Evolutionary conservation across 1,284 basidiomycete species (phyloP), one percentile per base, ranked within the genome.

Genomic region (Bjerkandera adusta): DNA sequence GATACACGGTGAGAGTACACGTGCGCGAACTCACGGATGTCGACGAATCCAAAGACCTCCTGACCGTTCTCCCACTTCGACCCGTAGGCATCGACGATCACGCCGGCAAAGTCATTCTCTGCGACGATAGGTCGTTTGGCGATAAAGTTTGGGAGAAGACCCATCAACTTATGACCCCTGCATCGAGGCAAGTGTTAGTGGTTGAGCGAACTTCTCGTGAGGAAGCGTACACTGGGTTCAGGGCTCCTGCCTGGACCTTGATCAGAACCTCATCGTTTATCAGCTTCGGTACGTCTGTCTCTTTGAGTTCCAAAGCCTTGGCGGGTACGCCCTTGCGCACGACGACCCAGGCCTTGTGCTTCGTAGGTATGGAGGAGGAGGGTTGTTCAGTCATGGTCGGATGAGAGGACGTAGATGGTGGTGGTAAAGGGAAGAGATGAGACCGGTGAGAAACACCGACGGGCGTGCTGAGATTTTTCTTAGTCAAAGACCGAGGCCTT

Each of bases 221-320:
- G 54, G 64, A 85, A 75, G 81, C 74, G 55, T 65, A 85, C 76
- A 81, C 69, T 0, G 85, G 85, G 57, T 89, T 89, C 33, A 88
- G 66, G 1, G 82, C 82, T 0, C 73, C 83, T 3, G 83, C 80
- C 34, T 76, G 69, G 5, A 87, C 70, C 55, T 77, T 77, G 48
- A 88, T 71, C 8, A 85, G 71, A 4, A 85, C 73, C 48, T 82
- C 68, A 15, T 72, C 76, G 36, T 65, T 58, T 24, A 56, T 54
- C 24, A 77, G 64, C 30, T 71, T 64, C 2, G 77, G 70, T 3
- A 83, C 71, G 49, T 69, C 64, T 49, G 78, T 70, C 3, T 67
- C 59, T 32, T 68, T 63, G 24, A 83, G 57, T 13, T 56, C 57
- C 18, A 85, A 64, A 5, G 74, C 76, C 11, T 73, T 54, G 5